Conservation (phyloP, 768 basidiomycete genomes). For the Termitomyces sp. region DNA sequence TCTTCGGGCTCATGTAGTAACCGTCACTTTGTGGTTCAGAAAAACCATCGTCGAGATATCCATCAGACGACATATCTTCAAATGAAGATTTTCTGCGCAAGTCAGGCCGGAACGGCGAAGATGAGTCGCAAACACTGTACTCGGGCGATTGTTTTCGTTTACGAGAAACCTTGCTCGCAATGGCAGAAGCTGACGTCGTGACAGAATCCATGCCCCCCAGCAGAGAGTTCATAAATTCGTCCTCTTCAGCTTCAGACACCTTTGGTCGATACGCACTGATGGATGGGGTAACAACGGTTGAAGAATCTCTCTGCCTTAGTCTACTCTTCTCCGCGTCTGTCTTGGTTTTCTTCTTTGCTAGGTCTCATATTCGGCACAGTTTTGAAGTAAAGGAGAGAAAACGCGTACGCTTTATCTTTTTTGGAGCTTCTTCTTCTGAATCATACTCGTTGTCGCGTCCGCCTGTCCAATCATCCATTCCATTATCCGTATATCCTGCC, state of each 20-base stretch:
- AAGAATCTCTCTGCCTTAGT: constrained; percentile 43
- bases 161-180: constrained; percentile 29
- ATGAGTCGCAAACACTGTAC: constrained; percentile 32
- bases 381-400: not conserved
- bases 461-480: constrained; percentile 89
- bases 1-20: constrained; percentile 60
- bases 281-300: constrained; percentile 49
- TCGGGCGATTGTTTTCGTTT: constrained; percentile 66
- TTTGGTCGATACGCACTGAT: constrained; percentile 78
- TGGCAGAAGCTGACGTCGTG: constrained; percentile 28
- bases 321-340: constrained; percentile 28
- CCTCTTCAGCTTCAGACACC: constrained; percentile 73
- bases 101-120: constrained; percentile 29
- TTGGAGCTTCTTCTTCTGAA: constrained; percentile 45
- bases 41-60: constrained; percentile 28
- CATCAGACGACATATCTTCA: constrained; percentile 43
- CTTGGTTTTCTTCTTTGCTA: constrained; percentile 39
- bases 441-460: constrained; percentile 52
- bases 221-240: constrained; percentile 83
- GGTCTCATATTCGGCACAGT: not conserved
- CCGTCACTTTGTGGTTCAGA: constrained; percentile 51
- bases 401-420: constrained; percentile 36
- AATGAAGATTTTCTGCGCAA: constrained; percentile 28
- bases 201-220: constrained; percentile 64
- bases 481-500: constrained; percentile 90